Conservation (phyloP, 1,284 basidiomycete species). For the Microbotryum violaceum region DNA sequence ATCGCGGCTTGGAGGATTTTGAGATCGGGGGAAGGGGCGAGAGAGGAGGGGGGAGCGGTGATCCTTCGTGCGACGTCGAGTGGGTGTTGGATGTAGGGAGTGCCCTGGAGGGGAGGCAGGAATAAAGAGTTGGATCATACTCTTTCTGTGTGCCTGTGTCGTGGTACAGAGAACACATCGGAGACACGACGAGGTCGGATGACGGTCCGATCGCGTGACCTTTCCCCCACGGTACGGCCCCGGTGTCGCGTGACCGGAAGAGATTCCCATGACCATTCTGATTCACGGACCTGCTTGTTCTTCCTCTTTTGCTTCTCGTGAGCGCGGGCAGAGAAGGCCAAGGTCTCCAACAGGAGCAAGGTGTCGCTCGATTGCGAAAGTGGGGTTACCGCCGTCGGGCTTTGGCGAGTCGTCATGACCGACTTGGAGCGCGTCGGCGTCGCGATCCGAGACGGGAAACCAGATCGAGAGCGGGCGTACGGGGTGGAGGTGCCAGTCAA, state of each 20-base stretch:
- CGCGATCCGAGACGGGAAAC: too few species aligned
- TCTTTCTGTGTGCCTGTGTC: too few species aligned
- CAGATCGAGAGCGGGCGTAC: too few species aligned
- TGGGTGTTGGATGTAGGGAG: slow-evolving; percentile 29
- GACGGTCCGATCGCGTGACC: too few species aligned
- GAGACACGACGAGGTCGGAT: too few species aligned
- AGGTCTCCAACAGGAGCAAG: slow-evolving; percentile 11
- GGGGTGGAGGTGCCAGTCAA: too few species aligned
- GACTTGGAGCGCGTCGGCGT: too few species aligned
- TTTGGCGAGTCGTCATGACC: not conserved
- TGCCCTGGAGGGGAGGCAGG: not conserved
- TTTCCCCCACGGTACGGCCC: too few species aligned
- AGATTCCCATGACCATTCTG: too few species aligned
- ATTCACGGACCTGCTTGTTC: not conserved
- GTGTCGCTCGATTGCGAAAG: not conserved
- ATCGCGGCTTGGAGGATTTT: slow-evolving; percentile 41
- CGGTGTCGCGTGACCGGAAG: too few species aligned
- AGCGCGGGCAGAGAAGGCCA: slow-evolving; percentile 18
- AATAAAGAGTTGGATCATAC: too few species aligned
- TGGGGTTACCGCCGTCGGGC: not conserved
- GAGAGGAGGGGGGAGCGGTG: not conserved
- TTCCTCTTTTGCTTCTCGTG: slow-evolving; percentile 25
- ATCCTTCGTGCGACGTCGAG: slow-evolving; percentile 23
- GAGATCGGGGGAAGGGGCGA: slow-evolving; percentile 8
- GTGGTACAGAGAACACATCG: too few species aligned